Evolutionary conservation across 176 grass and related monocot species (phyloP).

Genomic region (Hyparrhenia diplandra): DNA sequence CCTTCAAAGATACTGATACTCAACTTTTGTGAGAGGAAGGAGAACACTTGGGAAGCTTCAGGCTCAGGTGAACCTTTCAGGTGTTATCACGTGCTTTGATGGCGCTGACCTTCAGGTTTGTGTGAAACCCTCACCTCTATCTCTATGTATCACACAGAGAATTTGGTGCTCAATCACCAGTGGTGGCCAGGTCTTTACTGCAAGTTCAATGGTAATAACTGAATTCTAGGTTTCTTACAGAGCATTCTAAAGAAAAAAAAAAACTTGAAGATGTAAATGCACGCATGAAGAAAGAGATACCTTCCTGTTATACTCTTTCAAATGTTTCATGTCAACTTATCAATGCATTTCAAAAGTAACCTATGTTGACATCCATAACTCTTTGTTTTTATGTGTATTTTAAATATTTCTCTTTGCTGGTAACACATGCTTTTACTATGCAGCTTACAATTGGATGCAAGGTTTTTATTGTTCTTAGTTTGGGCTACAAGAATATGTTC

Average conservation of each 20-base stretch:
- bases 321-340: too few relatives aligned
- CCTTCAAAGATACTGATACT: too few relatives aligned
- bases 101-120: conserved; percentile 68
- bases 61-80: conserved; percentile 55
- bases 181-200: background rate
- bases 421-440: too few relatives aligned
- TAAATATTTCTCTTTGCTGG: too few relatives aligned
- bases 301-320: too few relatives aligned
- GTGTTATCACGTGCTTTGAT: conserved; percentile 67
- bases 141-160: background rate
- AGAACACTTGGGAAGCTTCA: conserved; percentile 44
- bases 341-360: too few relatives aligned
- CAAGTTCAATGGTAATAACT: background rate
- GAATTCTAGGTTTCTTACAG: conserved; percentile 26
- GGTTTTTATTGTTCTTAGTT: too few relatives aligned
- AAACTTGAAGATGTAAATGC: conserved; percentile 58
- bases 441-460: too few relatives aligned
- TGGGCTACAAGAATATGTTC: too few relatives aligned
- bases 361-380: too few relatives aligned
- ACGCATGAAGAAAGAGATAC: conserved; percentile 49
- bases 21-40: conserved; percentile 47
- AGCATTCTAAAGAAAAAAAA: conserved; percentile 62
- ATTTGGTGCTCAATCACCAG: background rate
- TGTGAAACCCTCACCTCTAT: conserved; percentile 16
- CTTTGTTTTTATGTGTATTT: too few relatives aligned